Base-by-base conservation (phyloP, 202 grass and related monocot species). In the Schoenoplectus tabernaemontani region DNA sequence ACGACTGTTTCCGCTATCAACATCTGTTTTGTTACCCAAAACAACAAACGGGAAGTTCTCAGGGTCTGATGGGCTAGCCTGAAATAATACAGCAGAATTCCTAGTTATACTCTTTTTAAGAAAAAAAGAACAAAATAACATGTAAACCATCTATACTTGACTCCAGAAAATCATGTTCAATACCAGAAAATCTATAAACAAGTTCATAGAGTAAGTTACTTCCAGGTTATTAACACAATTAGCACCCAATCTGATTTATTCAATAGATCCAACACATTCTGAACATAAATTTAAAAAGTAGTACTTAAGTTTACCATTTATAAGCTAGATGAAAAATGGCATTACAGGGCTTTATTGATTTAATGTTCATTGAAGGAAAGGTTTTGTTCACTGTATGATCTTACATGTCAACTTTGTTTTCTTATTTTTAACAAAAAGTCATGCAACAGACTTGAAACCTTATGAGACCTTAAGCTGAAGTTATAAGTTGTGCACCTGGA, bases 41-140 rank as follows among this genome's bases (percentile, higher is more conserved):
- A 96, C 85, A 60, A 96, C 82, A 85, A 96, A 96, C 60, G 90
- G 93, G 64, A 96, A 96, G 69, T 96, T 92, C 2, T 90, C 90
- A 80, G 88, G 93, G 74, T 96, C 88, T 41, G 93, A 93, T 61
- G 93, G 93, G 79, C 93, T 90, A 46, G 93, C 93, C 93, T 96
- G 88, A 24, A 87, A 85, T 36, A 44, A 1, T 2, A 82, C 72
- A 17, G 64, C 23, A 76, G 22, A 47, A 56, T 65, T 79, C 26
- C 34, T 28, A 80, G 16, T 66, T 76, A 56, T 51, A 36, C 70
- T 17, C 7, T 36, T 34, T 37, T 75, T 33, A 34, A 3, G 10
- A n/a, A 34, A 75, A 28, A 33, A 53, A 32, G 2, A 19, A 10
- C 13, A 50, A 50, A 2, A 54, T 34, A 5, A 36, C 9, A 3